Evolutionary conservation across 805 yeast species (phyloP).

Genomic region (Schizosaccharomyces cryophilus): DNA sequence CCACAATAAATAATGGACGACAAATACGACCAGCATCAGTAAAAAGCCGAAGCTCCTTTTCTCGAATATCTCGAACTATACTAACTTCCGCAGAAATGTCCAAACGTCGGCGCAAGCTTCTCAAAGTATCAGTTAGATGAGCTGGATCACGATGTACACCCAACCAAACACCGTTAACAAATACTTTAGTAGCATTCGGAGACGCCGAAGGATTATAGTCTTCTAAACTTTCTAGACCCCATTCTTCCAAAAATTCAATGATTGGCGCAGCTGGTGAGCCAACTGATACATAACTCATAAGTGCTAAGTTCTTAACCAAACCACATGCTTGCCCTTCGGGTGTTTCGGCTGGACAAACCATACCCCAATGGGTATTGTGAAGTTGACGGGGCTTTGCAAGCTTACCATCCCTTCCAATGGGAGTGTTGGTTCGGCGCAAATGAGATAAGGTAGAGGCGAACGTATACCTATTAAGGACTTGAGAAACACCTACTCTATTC

Average conservation of each 20-base stretch:
- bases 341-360: slow-evolving; percentile 98
- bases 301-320: slow-evolving; percentile 78
- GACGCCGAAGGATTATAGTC: slow-evolving; percentile 83
- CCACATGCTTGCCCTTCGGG: slow-evolving; percentile 99
- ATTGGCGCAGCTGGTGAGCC: slow-evolving; percentile 95
- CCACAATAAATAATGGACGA: slow-evolving; percentile 86
- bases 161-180: slow-evolving; percentile 97
- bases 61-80: slow-evolving; percentile 88
- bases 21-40: slow-evolving; percentile 98
- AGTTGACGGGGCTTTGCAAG: slow-evolving; percentile 96
- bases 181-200: slow-evolving; percentile 77
- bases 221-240: slow-evolving; percentile 97
- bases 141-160: slow-evolving; percentile 96
- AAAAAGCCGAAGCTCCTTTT: slow-evolving; percentile 81
- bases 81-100: slow-evolving; percentile 92
- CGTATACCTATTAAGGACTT: slow-evolving; percentile 90
- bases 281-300: slow-evolving; percentile 94
- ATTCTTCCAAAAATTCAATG: slow-evolving; percentile 75
- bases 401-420: slow-evolving; percentile 97
- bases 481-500: slow-evolving; percentile 96
- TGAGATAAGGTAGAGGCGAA: slow-evolving; percentile 96
- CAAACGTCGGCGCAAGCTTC: slow-evolving; percentile 78
- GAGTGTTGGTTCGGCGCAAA: slow-evolving; percentile 95
- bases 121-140: slow-evolving; percentile 70
- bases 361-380: slow-evolving; percentile 98